Conservation (phyloP, 805 yeast species). For the Lachancea cidri region DNA sequence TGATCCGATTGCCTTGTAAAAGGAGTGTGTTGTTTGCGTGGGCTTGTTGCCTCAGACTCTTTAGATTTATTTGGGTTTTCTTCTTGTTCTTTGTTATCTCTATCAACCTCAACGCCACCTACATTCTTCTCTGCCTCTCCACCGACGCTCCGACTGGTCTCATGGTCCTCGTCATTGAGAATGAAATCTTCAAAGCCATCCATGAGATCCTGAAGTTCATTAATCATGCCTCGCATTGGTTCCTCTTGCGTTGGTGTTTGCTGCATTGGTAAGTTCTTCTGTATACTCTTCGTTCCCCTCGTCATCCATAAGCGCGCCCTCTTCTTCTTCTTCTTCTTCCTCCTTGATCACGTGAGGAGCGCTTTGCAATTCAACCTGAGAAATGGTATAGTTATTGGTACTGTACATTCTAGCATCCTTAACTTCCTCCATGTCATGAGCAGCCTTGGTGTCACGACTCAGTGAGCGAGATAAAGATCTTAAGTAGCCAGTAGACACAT, state of each 20-base stretch:
- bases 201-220: constrained; percentile 11
- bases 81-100: not conserved
- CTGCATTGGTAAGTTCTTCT: constrained; percentile 12
- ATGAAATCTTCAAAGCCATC: constrained; percentile 26
- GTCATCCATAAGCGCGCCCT: constrained; percentile 18
- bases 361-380: constrained; percentile 24
- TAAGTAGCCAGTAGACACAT: constrained; percentile 43
- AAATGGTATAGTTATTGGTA: constrained; percentile 27
- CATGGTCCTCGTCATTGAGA: not conserved
- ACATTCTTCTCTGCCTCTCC: not conserved
- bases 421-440: constrained; percentile 7
- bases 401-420: constrained; percentile 18
- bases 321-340: constrained; percentile 16
- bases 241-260: too few species aligned
- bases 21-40: not conserved
- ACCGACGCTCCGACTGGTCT: not conserved
- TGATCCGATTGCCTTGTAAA: not conserved
- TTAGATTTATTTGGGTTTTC: not conserved
- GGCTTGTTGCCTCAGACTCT: too few species aligned
- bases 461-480: constrained; percentile 40
- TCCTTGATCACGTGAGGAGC: constrained; percentile 25
- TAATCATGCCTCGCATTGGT: constrained; percentile 14
- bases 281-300: constrained; percentile 20
- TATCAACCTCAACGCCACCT: constrained; percentile 1
- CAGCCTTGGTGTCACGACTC: constrained; percentile 20